phyloP scores from a whole-genome alignment of 345 rosid genomes.

The Syzygium oleosum region DNA sequence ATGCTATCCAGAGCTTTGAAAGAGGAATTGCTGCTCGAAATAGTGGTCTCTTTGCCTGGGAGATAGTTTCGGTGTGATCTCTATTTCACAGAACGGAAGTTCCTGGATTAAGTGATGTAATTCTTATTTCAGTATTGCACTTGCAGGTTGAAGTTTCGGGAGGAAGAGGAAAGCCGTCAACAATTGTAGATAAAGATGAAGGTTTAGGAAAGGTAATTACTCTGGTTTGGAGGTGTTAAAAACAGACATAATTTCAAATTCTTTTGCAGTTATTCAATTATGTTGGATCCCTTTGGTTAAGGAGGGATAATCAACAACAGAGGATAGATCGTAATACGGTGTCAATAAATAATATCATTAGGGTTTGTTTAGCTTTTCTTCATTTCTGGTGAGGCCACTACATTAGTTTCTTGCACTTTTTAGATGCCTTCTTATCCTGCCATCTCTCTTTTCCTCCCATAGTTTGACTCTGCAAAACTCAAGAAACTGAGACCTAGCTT shows the following conservation, averaged over 20 bases:
- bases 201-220: slow-evolving; percentile 65
- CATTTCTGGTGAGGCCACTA: not conserved
- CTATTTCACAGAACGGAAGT: not conserved
- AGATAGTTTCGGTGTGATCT: slow-evolving; percentile 58
- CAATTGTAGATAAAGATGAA: slow-evolving; percentile 69
- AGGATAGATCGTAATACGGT: not conserved
- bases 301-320: not conserved
- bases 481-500: slow-evolving; percentile 89
- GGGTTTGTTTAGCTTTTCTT: not conserved
- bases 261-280: not conserved
- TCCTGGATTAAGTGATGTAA: not conserved
- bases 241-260: not conserved
- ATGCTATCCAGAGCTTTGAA: slow-evolving; percentile 79
- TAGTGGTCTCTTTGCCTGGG: slow-evolving; percentile 68
- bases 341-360: not conserved
- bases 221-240: not conserved
- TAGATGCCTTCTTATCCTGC: not conserved
- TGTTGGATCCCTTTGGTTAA: not conserved
- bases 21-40: slow-evolving; percentile 77
- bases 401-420: not conserved
- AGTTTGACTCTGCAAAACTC: slow-evolving; percentile 80
- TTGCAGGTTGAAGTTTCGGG: slow-evolving; percentile 76
- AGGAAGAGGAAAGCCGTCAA: slow-evolving; percentile 67
- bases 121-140: slow-evolving; percentile 4
- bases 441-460: not conserved